These are phyloP conservation scores for Podospora sp. DNA, from an alignment of 495 filamentous ascomycete species.

Conservation along the genomic window DNA sequence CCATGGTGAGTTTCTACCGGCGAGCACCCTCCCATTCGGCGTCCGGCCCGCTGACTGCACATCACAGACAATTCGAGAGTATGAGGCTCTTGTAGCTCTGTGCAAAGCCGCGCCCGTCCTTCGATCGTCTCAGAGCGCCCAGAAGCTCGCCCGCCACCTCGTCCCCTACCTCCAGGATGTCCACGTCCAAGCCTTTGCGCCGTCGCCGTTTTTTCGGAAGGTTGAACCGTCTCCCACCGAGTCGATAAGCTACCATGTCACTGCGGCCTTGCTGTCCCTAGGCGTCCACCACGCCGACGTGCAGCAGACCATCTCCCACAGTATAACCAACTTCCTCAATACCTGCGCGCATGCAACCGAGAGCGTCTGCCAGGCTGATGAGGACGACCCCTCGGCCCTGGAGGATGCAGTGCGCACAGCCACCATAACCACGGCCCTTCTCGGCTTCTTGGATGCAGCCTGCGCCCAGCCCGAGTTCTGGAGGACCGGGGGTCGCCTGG, in stretches of 20 bases:
- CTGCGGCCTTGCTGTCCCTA: slow-evolving; percentile 74
- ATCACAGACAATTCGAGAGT: slow-evolving; percentile 68
- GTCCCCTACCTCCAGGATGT: slow-evolving; percentile 82
- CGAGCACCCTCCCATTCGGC: neutral
- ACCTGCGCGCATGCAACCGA: slow-evolving; percentile 60
- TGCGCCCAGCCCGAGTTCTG: slow-evolving; percentile 78
- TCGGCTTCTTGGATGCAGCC: slow-evolving; percentile 84
- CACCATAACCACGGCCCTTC: slow-evolving; percentile 74
- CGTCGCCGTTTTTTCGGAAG: slow-evolving; percentile 78
- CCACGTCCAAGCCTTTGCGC: slow-evolving; percentile 71
- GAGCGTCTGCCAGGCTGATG: slow-evolving; percentile 46
- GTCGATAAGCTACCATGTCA: slow-evolving; percentile 74
- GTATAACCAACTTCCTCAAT: slow-evolving; percentile 67
- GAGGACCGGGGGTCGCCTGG: slow-evolving; percentile 67
- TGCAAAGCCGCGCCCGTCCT: slow-evolving; percentile 82
- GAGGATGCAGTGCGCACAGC: slow-evolving; percentile 69
- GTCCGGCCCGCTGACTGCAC: slow-evolving; percentile 23
- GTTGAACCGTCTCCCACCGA: slow-evolving; percentile 92
- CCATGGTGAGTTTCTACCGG: slow-evolving; percentile 48
- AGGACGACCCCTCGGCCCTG: slow-evolving; percentile 55
- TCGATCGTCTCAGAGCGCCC: slow-evolving; percentile 65
- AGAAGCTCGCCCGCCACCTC: slow-evolving; percentile 71
- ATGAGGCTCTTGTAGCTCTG: slow-evolving; percentile 84
- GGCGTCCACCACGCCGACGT: slow-evolving; percentile 69
- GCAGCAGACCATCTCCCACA: slow-evolving; percentile 60